These are phyloP conservation scores for Septoria petroselini DNA, from an alignment of 2,329 filamentous ascomycete genomes.

Conservation along the genomic window DNA sequence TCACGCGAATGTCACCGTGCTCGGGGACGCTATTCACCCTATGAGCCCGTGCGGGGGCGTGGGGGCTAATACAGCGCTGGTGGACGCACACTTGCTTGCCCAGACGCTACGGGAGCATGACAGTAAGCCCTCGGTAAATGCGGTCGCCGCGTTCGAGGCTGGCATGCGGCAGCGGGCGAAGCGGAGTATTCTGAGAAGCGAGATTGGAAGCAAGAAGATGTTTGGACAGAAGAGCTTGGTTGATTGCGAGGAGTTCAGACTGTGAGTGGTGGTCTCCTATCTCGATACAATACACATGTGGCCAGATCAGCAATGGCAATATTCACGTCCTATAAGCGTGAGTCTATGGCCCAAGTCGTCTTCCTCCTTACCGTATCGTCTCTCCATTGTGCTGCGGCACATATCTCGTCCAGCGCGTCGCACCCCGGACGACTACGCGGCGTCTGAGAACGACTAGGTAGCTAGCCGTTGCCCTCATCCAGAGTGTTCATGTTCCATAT, in stretches of 20 bases:
- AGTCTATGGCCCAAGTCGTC: too few species aligned
- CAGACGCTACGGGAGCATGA: slow-evolving; percentile 38
- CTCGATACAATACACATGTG: too few species aligned
- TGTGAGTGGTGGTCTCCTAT: slow-evolving; percentile 3
- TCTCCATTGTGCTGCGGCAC: too few species aligned
- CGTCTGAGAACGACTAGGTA: too few species aligned
- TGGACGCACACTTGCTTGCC: slow-evolving; percentile 43
- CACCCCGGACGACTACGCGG: too few species aligned
- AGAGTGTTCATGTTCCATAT: too few species aligned
- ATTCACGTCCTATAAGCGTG: too few species aligned
- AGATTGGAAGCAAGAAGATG: slow-evolving; percentile 30
- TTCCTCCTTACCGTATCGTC: too few species aligned
- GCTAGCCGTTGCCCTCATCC: too few species aligned
- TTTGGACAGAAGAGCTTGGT: slow-evolving; percentile 28
- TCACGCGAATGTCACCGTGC: slow-evolving; percentile 40
- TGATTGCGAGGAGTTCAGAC: slow-evolving; percentile 13
- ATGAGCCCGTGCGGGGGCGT: slow-evolving; percentile 49
- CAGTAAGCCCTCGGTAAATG: slow-evolving; percentile 29
- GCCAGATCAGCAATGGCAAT: too few species aligned
- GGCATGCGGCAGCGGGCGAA: slow-evolving; percentile 40
- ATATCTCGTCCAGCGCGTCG: too few species aligned
- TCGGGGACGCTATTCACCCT: slow-evolving; percentile 47
- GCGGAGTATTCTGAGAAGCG: slow-evolving; percentile 31
- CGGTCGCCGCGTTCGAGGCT: slow-evolving; percentile 38
- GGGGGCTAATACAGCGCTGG: slow-evolving; percentile 48